phyloP scores from a whole-genome alignment of 2,329 filamentous ascomycete genomes.

The Kalaharituber pfeilii region DNA sequence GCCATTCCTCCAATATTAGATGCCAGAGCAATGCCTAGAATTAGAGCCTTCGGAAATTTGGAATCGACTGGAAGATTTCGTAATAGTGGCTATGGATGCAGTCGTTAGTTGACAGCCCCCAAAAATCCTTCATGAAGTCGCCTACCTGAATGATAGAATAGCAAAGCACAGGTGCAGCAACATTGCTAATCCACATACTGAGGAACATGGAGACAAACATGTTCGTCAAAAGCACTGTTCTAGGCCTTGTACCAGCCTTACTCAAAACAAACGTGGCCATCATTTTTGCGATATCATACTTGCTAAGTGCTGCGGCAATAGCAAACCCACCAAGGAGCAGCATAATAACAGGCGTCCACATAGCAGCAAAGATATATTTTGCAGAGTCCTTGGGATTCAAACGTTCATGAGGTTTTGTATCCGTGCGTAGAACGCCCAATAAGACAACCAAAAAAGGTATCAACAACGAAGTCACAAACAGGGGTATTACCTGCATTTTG shows the following conservation, averaged over 20 bases:
- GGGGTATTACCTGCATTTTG: conserved; percentile 56
- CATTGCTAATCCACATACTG: conserved; percentile 98
- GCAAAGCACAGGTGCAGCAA: conserved; percentile 88
- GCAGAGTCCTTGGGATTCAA: conserved; percentile 68
- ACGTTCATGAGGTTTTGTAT: conserved; percentile 45
- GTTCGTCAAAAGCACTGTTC: conserved; percentile 81
- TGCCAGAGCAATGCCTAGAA: conserved; percentile 84
- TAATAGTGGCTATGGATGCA: conserved; percentile 62
- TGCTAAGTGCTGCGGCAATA: conserved; percentile 82
- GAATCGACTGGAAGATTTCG: conserved; percentile 82
- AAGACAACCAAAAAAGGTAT: conserved; percentile 88
- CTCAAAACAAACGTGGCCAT: conserved; percentile 92
- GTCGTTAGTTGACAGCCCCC: conserved; percentile 2
- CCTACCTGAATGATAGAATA: conserved; percentile 88
- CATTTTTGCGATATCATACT: conserved; percentile 94
- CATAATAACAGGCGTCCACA: conserved; percentile 99
- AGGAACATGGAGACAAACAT: conserved; percentile 98
- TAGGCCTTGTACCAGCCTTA: conserved; percentile 82
- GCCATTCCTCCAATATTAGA: conserved; percentile 94
- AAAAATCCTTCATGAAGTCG: conserved; percentile 5
- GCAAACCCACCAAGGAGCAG: conserved; percentile 89
- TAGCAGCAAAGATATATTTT: conserved; percentile 71
- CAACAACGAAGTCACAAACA: conserved; percentile 87
- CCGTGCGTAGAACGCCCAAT: conserved; percentile 66
- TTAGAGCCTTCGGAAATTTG: conserved; percentile 83